These are phyloP conservation scores for Russula dissimulans DNA, from an alignment of 768 basidiomycete species.

Conservation along the genomic window DNA sequence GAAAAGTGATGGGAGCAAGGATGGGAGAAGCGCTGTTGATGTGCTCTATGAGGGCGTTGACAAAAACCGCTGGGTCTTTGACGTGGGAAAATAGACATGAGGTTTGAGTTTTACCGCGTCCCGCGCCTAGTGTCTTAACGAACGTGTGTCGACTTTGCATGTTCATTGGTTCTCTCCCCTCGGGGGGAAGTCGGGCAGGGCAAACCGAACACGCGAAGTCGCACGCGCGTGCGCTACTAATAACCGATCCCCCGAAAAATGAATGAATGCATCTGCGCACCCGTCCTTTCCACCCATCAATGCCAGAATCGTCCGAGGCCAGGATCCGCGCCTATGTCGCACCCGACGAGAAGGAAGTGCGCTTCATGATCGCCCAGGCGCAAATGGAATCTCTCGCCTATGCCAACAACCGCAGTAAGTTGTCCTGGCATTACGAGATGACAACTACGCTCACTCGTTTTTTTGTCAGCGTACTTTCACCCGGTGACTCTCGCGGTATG, in stretches of 20 bases:
- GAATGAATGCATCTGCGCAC: not conserved
- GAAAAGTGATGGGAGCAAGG: no score
- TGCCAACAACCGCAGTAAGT: slow-evolving; percentile 51
- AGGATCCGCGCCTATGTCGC: slow-evolving; percentile 44
- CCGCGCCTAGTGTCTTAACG: not conserved
- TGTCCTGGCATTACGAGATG: not conserved
- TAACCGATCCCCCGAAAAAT: not conserved
- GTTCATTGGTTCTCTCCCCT: not conserved
- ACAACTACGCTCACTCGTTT: not conserved
- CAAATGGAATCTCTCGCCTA: slow-evolving; percentile 57
- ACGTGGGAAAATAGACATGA: no score
- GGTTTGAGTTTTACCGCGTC: no score
- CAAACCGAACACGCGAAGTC: no score
- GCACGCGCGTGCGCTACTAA: no score
- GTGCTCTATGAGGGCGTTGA: no score
- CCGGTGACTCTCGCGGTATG: slow-evolving; percentile 54
- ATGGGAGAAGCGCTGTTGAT: no score
- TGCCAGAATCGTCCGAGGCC: slow-evolving; percentile 24
- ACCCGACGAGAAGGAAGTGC: slow-evolving; percentile 50
- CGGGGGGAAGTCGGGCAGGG: no score
- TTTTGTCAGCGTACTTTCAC: slow-evolving; percentile 40
- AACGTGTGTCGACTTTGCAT: slow-evolving; percentile 19
- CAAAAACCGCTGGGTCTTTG: no score
- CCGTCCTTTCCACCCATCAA: slow-evolving; percentile 13
- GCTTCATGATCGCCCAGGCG: slow-evolving; percentile 55